phyloP scores from a whole-genome alignment of 495 filamentous ascomycete species.

The Aspergillus bridgeri region DNA sequence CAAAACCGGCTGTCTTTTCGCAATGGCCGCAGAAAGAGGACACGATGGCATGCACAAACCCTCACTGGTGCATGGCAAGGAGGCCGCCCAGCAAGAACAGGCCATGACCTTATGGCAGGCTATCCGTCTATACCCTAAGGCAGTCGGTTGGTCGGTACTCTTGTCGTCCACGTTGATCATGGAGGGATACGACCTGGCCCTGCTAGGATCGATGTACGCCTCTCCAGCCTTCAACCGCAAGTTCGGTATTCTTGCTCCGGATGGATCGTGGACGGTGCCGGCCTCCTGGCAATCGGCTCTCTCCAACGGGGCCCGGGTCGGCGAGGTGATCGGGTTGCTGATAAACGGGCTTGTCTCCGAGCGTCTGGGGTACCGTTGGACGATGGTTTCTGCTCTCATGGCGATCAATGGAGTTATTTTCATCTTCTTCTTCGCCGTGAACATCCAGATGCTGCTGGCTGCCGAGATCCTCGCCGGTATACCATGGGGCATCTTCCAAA shows the following conservation, averaged over 20 bases:
- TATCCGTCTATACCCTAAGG: conserved; percentile 44
- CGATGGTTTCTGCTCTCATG: conserved; percentile 55
- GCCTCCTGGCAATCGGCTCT: conserved; percentile 64
- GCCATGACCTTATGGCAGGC: conserved; percentile 25
- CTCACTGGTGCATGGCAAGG: conserved; percentile 5
- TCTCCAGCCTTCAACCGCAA: conserved; percentile 34
- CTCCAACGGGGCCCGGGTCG: conserved; percentile 53
- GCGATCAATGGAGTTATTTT: conserved; percentile 59
- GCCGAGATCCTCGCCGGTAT: conserved; percentile 70
- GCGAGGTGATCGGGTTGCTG: conserved; percentile 65
- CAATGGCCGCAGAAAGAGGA: background rate
- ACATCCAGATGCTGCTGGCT: conserved; percentile 56
- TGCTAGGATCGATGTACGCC: conserved; percentile 39
- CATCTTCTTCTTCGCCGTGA: conserved; percentile 65
- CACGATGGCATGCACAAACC: conserved; percentile 5
- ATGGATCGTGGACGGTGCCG: conserved; percentile 38
- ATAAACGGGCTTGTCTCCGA: conserved; percentile 65
- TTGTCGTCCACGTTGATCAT: conserved; percentile 46
- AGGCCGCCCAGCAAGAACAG: conserved; percentile 21
- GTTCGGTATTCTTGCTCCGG: conserved; percentile 28
- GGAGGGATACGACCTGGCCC: conserved; percentile 48
- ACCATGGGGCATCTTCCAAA: conserved; percentile 74
- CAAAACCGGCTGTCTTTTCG: background rate
- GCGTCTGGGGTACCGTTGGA: conserved; percentile 60
- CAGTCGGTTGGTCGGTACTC: conserved; percentile 44